Evolutionary conservation across 257 asterid species (phyloP), one percentile per base, ranked within the genome.

Genomic region (Gynochthodes officinalis): DNA sequence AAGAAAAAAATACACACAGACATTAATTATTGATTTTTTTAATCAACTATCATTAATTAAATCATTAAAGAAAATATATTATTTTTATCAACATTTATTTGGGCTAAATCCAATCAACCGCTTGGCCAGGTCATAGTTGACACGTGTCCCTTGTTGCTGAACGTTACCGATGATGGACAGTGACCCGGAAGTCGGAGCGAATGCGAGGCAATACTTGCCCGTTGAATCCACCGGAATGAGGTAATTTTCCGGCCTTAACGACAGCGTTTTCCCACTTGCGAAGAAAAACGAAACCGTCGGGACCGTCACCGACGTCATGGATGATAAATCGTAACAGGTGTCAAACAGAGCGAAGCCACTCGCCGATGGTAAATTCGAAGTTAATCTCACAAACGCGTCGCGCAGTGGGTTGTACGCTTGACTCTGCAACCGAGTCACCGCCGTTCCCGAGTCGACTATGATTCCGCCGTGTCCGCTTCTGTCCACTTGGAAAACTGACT

Each of bases 71-170:
- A 25, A 15, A 28, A 42, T 4, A 32, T 18, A 0, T 11, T 25
- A 23, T 23, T 11, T 4, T 37, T 4, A 37, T 66, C 84, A 93
- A 77, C 98, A 93, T 77, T 90, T 90, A 76, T 90, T 81, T 0
- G 89, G 87, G 70, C 90, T 90, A 75, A 94, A 94, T 0, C 86
- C 96, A 64, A 94, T 81, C 27, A 66, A 50, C 6, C 70, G 87
- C 40, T 80, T 83, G 28, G 84, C 96, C 67, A 89, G 63, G 66
- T 91, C 84, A 69, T 78, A 91, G 72, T 73, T 84, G 76, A 93
- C 96, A 81, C 98, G 92, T 70, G 85, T 89, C 86, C 96, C 94
- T 72, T 91, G 97, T 67, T 93, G 98, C 84, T 93, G 98, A 44
- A 84, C 74, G 37, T 89, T 93, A 11, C 98, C 98, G 67, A 93